Evolutionary conservation across 1,284 basidiomycete genomes (phyloP), one percentile per base, ranked within the genome.

Genomic region (Taiwanofungus camphoratus): DNA sequence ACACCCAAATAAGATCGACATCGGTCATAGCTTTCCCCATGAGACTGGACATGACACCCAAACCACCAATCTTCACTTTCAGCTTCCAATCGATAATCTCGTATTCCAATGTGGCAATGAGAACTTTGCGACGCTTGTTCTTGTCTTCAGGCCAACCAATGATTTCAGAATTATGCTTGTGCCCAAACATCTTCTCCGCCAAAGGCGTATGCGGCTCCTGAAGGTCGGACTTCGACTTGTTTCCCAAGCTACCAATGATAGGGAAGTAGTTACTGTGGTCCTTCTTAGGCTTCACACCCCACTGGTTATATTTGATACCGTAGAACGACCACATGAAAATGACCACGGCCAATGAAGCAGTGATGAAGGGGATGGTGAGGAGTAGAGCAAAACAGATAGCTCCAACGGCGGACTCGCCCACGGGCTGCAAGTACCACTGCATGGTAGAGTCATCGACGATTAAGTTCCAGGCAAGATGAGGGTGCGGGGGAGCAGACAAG

Each of bases 11-110:
- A 39, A 95, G 70, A 61, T 95, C 92, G 43, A 94, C 91, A 60
- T 95, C 92, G 39, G 85, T 88, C 92, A 95, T 95, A 4, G 92
- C 90, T 65, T 94, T 94, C 54, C 92, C 92, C 91, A 95, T 95
- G 36, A 95, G 71, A 64, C 84, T 85, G 4, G 91, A 93, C 92
- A 95, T 94, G 71, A 94, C 92, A 76, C 91, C 92, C 21, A 95
- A 74, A 68, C 92, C 92, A 69, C 92, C 92, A 53, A 94, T 94
- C 74, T 94, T 94, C 71, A 95, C 92, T 67, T 94, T 94, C 49
- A 93, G 65, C 68, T 93, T 93, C 92, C 92, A 95, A 61, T 94
- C 92, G 56, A 93, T 82, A 58, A 95, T 89, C 64, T 95, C 92
- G 64, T 95, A 95, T 66, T 95, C 92, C 45, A 95, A 75, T 0